Base-by-base conservation (phyloP, 1,284 basidiomycete genomes). In the Leccinum ponderosum region DNA sequence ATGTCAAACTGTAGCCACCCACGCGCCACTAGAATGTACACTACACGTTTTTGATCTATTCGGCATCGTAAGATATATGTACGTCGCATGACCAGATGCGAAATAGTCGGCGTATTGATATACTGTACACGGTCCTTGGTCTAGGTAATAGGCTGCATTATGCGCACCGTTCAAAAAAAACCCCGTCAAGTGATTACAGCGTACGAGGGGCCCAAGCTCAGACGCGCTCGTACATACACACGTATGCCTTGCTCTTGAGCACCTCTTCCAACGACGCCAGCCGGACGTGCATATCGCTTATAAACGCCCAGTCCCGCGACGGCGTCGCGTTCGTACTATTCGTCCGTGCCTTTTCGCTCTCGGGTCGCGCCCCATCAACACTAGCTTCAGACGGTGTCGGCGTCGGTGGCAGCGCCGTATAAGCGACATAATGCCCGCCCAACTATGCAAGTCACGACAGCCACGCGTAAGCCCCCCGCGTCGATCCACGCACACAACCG, bases 231-330 rank as follows among this genome's bases (percentile, higher is more conserved):
- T 94, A 94, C 85, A 94, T 91, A 74, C 93, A 90, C 62, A 97
- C 84, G 75, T 97, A 98, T 22, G 95, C 95, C 73, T 93, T 95
- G 60, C 90, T 88, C 71, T 89, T 89, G 66, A 97, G 78, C 6
- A 97, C 95, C 73, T 97, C 95, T 48, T 95, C 92, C 50, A 96
- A 76, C 50, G 87, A 87, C 3, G 91, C 87, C 31, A 92, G 78
- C 53, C 90, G 82, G 9, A 98, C 93, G 53, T 86, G 77, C 2
- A 91, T 93, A 72, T 94, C 91, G 74, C 93, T 87, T 81, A 96
- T 90, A 73, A 93, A 96, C 54, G 93, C 93, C 95, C 95, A 98
- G 63, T 92, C 86, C 39, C 95, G 78, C 55, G 76, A 65, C 47
- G 62, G 53, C 63, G 69, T 27, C 51, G 55, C 62, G 33, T 33